Evolutionary conservation across 192 early-diverging fungal genomes (phyloP), one percentile per base, ranked within the genome.

Genomic region (Gaertneriomyces semiglobifer): DNA sequence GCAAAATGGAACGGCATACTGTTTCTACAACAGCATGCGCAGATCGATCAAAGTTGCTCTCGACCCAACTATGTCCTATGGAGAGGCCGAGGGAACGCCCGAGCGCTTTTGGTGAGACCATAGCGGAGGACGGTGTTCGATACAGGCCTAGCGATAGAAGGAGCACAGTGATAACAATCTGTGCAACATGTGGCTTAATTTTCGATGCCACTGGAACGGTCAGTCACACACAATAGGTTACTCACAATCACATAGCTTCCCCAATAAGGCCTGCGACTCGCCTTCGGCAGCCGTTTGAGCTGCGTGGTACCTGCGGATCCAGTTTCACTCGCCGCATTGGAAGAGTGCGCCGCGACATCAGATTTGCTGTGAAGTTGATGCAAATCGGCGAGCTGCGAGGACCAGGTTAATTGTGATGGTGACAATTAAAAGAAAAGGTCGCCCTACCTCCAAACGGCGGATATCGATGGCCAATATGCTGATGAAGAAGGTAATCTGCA

Each of bases 401-500:
- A 14, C 19, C 0, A 0, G 0, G 44, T 33, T 46, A 9, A 12
- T 16, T 5, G 44, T 53, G 40, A 42, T 11, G 44, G 56, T 14
- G 14, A 77, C 41, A 33, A 5, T 47, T 12, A 72, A 72, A 47
- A 11, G 44, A 12, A 63, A 63, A 25, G 4, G 12, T 19, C 57
- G 25, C 55, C 41, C 52, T 71, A 89, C 82, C 81, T 92, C 89
- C 19, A 89, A 71, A 39, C 89, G 81, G n/a, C 86, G 82, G 56
- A 92, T 86, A 82, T 92, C 89, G 56, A 92, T 89, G 1, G 91
- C 88, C n/a, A 92, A 72, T 43, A 89, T 85, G 0, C 89, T 85
- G 40, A 85, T 79, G 56, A 90, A 90, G 66, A 92, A 91, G 1
- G 91, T 88, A 65, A 92, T 82, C 65, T 91, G 88, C 54, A 92